Base-by-base conservation (phyloP, 2,329 filamentous ascomycete genomes). In the Fusarium ambrosium region DNA sequence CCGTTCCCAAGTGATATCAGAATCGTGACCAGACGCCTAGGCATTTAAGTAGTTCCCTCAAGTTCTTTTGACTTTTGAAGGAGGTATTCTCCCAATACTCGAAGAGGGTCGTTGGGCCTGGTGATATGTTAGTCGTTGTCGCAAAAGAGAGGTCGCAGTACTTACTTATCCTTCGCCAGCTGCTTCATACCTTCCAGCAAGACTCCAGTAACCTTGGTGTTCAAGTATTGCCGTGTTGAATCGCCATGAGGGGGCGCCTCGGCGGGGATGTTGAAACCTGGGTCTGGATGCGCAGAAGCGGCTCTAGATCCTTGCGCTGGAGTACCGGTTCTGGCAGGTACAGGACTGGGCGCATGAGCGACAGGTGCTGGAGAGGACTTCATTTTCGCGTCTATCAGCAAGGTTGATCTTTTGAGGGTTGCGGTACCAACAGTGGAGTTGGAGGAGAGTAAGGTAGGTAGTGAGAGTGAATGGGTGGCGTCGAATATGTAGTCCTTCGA, bases 151-250 rank as follows among this genome's bases (percentile, higher is more conserved):
- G 10, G 13, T 43, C 10, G 18, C 16, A 11, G 61, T 90, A 88
- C 92, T 79, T 83, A 94, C 93, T 92, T 90, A 48, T 94, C 91
- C 75, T 89, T 91, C 6, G 92, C 92, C 70, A 95, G 81, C 64
- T 88, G 82, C 84, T 94, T 95, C 92, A 95, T 93, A 27, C 92
- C 93, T 78, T 95, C 92, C 43, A 95, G 84, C 68, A 95, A 79
- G 29, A 89, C 88, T 1, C 89, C 89, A 0, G 92, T 93, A 45
- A 95, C 89, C 77, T 91, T 93, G 59, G 88, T 87, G 79, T 95
- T 95, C 76, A 95, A 83, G 80, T 94, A 95, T 77, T 90, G 88
- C 53, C 93, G 89, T 6, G 91, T 90, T 1, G 92, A 90, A 24
- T 92, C 93, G 56, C 93, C 92, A 78, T 94, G 91, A 1, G 88